Conservation (phyloP, 257 asterid genomes). For the Gentiana dahurica region DNA sequence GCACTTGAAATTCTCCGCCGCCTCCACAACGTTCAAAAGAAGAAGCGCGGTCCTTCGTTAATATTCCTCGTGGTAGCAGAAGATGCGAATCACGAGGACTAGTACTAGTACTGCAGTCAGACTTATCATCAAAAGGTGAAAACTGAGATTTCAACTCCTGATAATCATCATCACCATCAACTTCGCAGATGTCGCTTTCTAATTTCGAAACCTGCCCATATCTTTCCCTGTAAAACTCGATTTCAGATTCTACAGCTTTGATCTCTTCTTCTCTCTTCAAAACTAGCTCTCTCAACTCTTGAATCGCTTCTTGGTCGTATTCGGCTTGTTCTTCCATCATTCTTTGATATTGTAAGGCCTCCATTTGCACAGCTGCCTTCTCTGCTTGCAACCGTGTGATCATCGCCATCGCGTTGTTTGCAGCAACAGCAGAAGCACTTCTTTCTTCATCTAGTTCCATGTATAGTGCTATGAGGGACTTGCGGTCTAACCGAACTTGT, state of each 20-base stretch:
- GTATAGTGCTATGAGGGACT: conserved; percentile 61
- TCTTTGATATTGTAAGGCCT: conserved; percentile 91
- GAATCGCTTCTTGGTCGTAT: conserved; percentile 71
- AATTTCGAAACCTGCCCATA: conserved; percentile 38
- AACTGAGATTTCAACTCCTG: conserved; percentile 49
- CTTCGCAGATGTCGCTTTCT: conserved; percentile 61
- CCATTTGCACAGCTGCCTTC: conserved; percentile 97
- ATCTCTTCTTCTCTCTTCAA: conserved; percentile 55
- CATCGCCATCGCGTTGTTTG: conserved; percentile 98
- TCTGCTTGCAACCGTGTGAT: conserved; percentile 90
- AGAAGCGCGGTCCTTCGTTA: too few relatives aligned
- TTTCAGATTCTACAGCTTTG: conserved; percentile 46
- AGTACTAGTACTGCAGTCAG: too few relatives aligned
- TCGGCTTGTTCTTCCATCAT: conserved; percentile 99
- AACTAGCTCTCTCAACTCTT: conserved; percentile 45
- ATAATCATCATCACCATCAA: conserved; percentile 59
- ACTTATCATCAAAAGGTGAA: not conserved
- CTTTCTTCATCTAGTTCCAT: conserved; percentile 91
- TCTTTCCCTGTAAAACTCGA: conserved; percentile 43
- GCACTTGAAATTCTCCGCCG: conserved; percentile 13
- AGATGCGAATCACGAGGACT: conserved; percentile 30
- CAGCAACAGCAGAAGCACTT: conserved; percentile 89
- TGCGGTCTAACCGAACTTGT: conserved; percentile 58
- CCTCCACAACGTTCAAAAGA: conserved; percentile 6
- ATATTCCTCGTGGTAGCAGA: conserved; percentile 3